phyloP scores from a whole-genome alignment of 208 protist species.

The Zelonia costaricensis region DNA sequence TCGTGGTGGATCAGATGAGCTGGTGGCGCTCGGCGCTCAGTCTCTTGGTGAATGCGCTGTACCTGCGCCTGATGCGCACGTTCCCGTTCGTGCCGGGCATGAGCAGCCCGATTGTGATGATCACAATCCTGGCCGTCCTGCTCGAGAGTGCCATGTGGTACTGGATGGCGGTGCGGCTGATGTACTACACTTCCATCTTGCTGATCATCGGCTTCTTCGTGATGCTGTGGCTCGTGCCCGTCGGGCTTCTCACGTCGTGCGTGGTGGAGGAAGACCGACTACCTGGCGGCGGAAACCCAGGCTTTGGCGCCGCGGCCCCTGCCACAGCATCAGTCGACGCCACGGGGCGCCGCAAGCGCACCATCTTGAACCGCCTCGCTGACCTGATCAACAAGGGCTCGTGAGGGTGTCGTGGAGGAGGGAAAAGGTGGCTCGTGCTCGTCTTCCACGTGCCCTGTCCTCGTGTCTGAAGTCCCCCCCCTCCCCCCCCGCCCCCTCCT shows the following conservation, averaged over 20 bases:
- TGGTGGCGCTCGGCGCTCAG: slow-evolving; percentile 55
- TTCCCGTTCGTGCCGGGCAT: slow-evolving; percentile 48
- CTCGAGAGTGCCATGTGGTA: slow-evolving; percentile 61
- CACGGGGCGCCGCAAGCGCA: slow-evolving; percentile 21
- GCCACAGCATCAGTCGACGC: no score
- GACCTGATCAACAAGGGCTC: slow-evolving; percentile 16
- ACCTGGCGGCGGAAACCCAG: slow-evolving; percentile 37
- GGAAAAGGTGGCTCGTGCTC: neutral
- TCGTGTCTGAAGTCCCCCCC: neutral
- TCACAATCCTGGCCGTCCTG: slow-evolving; percentile 21
- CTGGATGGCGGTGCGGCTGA: slow-evolving; percentile 29
- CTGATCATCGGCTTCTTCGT: slow-evolving; percentile 47
- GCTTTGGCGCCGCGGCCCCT: slow-evolving; percentile 1
- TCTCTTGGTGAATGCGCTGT: slow-evolving; percentile 46
- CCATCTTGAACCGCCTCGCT: slow-evolving; percentile 23
- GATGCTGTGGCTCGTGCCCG: slow-evolving; percentile 62
- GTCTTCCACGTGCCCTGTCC: neutral
- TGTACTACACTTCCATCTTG: slow-evolving; percentile 25
- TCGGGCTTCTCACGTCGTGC: slow-evolving; percentile 48
- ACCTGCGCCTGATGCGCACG: slow-evolving; percentile 34
- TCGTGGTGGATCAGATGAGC: slow-evolving; percentile 52
- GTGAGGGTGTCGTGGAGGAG: neutral
- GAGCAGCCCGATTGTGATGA: slow-evolving; percentile 31
- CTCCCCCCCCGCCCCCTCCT: neutral
- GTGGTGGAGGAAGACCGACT: slow-evolving; percentile 52